Percentiles rank a stretch among this genome's conserved stretches.
phyloP scores from a whole-genome alignment of 371 early-diverging fungal species.

The Lichtheimia hyalospora region DNA sequence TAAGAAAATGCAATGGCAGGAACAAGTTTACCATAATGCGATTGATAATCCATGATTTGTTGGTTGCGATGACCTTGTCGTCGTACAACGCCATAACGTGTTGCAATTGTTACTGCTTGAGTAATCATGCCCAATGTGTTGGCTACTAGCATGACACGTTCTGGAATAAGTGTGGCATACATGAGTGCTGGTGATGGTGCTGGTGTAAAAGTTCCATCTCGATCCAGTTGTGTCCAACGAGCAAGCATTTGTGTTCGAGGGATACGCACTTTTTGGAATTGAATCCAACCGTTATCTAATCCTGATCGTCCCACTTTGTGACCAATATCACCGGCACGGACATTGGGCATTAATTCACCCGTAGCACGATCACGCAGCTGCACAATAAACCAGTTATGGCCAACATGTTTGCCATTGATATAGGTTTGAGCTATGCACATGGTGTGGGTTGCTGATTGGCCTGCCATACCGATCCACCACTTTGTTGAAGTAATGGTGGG shows the following conservation, averaged over 20 bases:
- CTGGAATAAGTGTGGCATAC: slow-evolving; percentile 70
- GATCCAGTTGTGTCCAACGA: slow-evolving; percentile 63
- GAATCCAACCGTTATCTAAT: slow-evolving; percentile 88
- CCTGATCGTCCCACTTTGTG: slow-evolving; percentile 78
- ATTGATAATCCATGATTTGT: slow-evolving; percentile 72
- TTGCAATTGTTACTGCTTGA: slow-evolving; percentile 64
- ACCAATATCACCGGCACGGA: slow-evolving; percentile 87
- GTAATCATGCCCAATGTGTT: slow-evolving; percentile 42
- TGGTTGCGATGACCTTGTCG: slow-evolving; percentile 66
- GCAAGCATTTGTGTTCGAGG: slow-evolving; percentile 83
- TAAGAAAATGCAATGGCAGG: slow-evolving; percentile 64
- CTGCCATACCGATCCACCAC: slow-evolving; percentile 94
- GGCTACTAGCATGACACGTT: slow-evolving; percentile 52
- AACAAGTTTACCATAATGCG: slow-evolving; percentile 58
- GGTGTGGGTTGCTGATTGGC: slow-evolving; percentile 78
- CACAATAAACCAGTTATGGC: slow-evolving; percentile 85
- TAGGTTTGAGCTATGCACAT: slow-evolving; percentile 64
- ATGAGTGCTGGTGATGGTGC: slow-evolving; percentile 61
- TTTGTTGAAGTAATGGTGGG: slow-evolving; percentile 86
- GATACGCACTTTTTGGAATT: slow-evolving; percentile 84
- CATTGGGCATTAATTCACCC: slow-evolving; percentile 71
- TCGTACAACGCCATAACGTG: slow-evolving; percentile 67
- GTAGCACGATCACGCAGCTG: slow-evolving; percentile 78
- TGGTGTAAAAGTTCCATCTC: slow-evolving; percentile 61
- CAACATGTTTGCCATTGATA: slow-evolving; percentile 67